Conservation (phyloP, 176 grass and related monocot species). For the Carex littledalei region DNA sequence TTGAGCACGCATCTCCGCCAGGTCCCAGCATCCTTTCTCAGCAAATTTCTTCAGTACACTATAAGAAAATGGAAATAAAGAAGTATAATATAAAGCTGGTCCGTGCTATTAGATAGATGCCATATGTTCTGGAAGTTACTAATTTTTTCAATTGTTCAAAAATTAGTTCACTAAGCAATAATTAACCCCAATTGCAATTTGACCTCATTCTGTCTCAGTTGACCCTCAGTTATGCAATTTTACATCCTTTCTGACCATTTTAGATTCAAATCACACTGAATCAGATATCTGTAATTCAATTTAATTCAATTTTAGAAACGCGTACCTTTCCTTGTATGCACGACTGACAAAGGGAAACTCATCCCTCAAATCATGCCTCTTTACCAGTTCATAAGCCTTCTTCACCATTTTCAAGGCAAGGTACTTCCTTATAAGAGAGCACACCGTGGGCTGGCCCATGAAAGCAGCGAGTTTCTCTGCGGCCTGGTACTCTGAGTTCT, state of each 20-base stretch:
- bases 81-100: slow-evolving; percentile 1
- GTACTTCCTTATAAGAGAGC: slow-evolving; percentile 68
- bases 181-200: neutral
- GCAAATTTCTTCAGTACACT: slow-evolving; percentile 88
- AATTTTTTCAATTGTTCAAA: neutral
- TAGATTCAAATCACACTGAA: neutral
- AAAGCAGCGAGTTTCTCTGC: slow-evolving; percentile 77
- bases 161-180: neutral
- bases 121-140: neutral
- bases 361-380: slow-evolving; percentile 59
- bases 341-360: slow-evolving; percentile 76
- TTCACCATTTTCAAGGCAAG: slow-evolving; percentile 74
- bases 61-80: neutral
- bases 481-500: slow-evolving; percentile 53
- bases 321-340: slow-evolving; percentile 91
- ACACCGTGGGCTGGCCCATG: slow-evolving; percentile 61
- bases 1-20: slow-evolving; percentile 77
- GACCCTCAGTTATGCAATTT: neutral
- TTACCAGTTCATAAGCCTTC: slow-evolving; percentile 73
- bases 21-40: slow-evolving; percentile 94
- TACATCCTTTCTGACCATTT: neutral
- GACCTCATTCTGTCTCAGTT: neutral
- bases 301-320: neutral
- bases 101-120: neutral
- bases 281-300: neutral